Conservation (phyloP, 371 early-diverging fungal species). For the Rhizopus microsporus region DNA sequence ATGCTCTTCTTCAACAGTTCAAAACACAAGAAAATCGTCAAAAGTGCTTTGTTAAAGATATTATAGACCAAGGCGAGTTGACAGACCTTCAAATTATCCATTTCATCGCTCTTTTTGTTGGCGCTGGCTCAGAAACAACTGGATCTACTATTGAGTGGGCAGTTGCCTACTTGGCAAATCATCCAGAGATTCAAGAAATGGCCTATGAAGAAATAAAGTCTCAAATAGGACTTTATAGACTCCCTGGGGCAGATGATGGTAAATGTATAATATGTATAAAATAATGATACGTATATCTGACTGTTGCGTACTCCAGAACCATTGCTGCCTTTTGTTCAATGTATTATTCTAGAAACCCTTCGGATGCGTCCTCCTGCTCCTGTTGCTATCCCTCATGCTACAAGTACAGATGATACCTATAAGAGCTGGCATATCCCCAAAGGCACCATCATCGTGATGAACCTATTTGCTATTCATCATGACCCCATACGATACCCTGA, state of each 20-base stretch:
- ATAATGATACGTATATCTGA: neutral
- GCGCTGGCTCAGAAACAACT: conserved; percentile 53
- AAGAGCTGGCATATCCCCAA: conserved; percentile 50
- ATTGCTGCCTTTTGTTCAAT: conserved; percentile 41
- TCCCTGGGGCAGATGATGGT: conserved; percentile 44
- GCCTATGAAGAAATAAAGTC: conserved; percentile 40
- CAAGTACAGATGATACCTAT: conserved; percentile 42
- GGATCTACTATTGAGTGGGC: conserved; percentile 48
- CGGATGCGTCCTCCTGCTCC: conserved; percentile 47
- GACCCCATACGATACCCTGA: conserved; percentile 34
- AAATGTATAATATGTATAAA: conserved; percentile 1
- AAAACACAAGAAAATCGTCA: conserved; percentile 12
- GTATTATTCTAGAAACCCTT: conserved; percentile 48
- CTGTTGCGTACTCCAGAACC: conserved; percentile 17
- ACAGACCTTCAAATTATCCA: conserved; percentile 37
- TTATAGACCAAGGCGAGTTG: conserved; percentile 28
- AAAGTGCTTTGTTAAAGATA: conserved; percentile 46
- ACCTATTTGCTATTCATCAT: conserved; percentile 41
- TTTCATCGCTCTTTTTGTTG: conserved; percentile 43
- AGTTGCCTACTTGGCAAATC: conserved; percentile 40
- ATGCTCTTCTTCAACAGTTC: conserved; percentile 25
- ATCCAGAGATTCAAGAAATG: conserved; percentile 46
- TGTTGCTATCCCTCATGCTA: conserved; percentile 48
- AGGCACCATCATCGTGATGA: conserved; percentile 47
- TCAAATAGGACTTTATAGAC: conserved; percentile 29